phyloP scores from a whole-genome alignment of 1,284 basidiomycete genomes.

The Puccinia novopanici region DNA sequence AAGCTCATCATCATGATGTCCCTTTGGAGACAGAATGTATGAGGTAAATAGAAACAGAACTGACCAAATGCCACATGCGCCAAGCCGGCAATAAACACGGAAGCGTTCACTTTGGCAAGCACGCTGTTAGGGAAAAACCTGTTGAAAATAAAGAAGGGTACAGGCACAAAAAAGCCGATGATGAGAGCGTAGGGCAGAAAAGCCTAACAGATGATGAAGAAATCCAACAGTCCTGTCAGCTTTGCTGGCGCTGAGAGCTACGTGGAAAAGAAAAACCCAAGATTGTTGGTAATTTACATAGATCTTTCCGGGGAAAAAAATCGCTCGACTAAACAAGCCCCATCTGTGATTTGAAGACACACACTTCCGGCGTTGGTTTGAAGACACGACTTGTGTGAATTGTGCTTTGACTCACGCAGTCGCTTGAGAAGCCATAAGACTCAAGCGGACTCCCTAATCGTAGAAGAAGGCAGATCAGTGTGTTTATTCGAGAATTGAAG shows the following conservation, averaged over 20 bases:
- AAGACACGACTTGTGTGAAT: background rate
- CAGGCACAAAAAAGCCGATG: conserved; percentile 23
- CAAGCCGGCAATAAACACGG: conserved; percentile 12
- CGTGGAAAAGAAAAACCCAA: background rate
- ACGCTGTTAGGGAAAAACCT: conserved; percentile 1
- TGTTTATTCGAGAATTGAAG: background rate
- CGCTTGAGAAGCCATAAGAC: conserved; percentile 27
- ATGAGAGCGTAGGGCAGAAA: background rate
- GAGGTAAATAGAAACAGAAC: background rate
- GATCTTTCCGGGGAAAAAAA: conserved; percentile 29
- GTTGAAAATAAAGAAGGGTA: conserved; percentile 29
- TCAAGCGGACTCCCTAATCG: conserved; percentile 20
- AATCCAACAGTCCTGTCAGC: background rate
- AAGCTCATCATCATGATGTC: background rate
- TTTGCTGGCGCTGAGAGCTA: background rate
- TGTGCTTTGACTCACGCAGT: conserved; percentile 22
- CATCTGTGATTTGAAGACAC: conserved; percentile 14
- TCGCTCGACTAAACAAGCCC: conserved; percentile 31
- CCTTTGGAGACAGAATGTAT: background rate
- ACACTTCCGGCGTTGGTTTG: background rate
- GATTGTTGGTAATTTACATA: conserved; percentile 26
- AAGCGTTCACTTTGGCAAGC: conserved; percentile 4
- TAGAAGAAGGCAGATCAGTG: background rate
- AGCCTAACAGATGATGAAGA: background rate
- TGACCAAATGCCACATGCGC: conserved; percentile 16